phyloP scores from a whole-genome alignment of 345 rosid species.

The Ceriops decandra region DNA sequence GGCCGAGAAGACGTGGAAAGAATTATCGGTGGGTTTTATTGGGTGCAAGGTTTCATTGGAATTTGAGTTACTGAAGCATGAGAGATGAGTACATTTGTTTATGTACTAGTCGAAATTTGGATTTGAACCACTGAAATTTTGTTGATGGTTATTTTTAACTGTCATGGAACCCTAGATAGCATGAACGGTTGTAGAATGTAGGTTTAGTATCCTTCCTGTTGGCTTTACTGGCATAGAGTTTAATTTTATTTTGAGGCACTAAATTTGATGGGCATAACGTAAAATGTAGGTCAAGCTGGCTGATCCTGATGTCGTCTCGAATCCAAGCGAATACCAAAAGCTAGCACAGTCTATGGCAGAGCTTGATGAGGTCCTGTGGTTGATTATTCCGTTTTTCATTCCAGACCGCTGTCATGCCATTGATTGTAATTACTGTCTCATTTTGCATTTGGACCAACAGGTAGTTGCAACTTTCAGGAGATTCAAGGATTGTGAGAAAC shows the following conservation, averaged over 20 bases:
- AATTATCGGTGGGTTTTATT: conserved; percentile 56
- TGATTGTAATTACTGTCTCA: conserved; percentile 4
- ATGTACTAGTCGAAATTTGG: neutral
- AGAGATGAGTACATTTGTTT: neutral
- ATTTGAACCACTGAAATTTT: neutral
- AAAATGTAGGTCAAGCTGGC: conserved; percentile 69
- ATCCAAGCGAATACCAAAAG: conserved; percentile 77
- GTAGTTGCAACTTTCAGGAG: conserved; percentile 67
- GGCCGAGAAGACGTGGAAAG: conserved; percentile 96
- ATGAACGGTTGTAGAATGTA: too few relatives aligned
- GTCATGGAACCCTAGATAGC: too few relatives aligned
- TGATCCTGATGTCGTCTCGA: conserved; percentile 82
- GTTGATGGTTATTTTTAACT: too few relatives aligned
- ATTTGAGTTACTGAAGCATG: neutral
- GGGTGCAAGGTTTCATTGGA: neutral
- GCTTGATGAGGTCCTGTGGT: conserved; percentile 69
- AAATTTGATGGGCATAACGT: conserved; percentile 8
- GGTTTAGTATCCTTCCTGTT: too few relatives aligned
- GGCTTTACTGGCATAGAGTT: too few relatives aligned
- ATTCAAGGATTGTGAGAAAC: conserved; percentile 81
- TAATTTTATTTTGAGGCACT: too few relatives aligned
- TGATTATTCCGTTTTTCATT: conserved; percentile 4
- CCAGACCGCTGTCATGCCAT: neutral
- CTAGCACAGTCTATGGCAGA: conserved; percentile 81
- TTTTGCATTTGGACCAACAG: conserved; percentile 34